Conservation (phyloP, 768 basidiomycete genomes). For the Lanmaoa pseudosensibilis region DNA sequence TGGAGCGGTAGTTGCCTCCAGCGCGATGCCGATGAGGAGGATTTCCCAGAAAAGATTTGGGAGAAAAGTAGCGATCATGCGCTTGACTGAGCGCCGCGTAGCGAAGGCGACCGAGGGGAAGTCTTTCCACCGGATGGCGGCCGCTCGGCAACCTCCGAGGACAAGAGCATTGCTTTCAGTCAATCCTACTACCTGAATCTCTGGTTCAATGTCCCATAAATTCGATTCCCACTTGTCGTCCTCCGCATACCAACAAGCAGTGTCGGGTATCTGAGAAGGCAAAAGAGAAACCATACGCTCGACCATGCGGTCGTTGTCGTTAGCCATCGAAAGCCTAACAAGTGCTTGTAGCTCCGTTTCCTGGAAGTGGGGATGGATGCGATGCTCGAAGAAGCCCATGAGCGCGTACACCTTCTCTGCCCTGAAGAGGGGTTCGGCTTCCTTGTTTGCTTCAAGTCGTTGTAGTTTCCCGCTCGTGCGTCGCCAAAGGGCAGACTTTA, state of each 20-base stretch:
- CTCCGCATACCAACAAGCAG: constrained; percentile 22
- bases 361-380: constrained; percentile 15
- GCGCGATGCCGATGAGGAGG: background rate
- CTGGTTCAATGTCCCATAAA: constrained; percentile 23
- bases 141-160: constrained; percentile 26
- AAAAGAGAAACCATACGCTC: constrained; percentile 26
- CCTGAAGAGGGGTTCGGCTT: background rate
- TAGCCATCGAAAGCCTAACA: constrained; percentile 25
- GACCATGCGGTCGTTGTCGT: constrained; percentile 22
- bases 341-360: constrained; percentile 25
- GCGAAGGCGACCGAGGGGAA: constrained; percentile 22
- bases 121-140: constrained; percentile 24
- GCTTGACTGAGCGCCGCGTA: constrained; percentile 11
- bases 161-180: constrained; percentile 17
- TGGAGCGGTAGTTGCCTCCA: background rate
- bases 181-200: constrained; percentile 20
- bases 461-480: constrained; percentile 6
- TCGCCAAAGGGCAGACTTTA: constrained; percentile 27
- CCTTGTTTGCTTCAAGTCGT: background rate
- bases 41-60: constrained; percentile 11
- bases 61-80: constrained; percentile 2
- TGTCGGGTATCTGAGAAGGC: background rate
- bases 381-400: constrained; percentile 30
- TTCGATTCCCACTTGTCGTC: constrained; percentile 16
- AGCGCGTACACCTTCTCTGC: constrained; percentile 29